phyloP scores from a whole-genome alignment of 2,329 filamentous ascomycete species.

The Xenosphaeropsis pyriputrescens region DNA sequence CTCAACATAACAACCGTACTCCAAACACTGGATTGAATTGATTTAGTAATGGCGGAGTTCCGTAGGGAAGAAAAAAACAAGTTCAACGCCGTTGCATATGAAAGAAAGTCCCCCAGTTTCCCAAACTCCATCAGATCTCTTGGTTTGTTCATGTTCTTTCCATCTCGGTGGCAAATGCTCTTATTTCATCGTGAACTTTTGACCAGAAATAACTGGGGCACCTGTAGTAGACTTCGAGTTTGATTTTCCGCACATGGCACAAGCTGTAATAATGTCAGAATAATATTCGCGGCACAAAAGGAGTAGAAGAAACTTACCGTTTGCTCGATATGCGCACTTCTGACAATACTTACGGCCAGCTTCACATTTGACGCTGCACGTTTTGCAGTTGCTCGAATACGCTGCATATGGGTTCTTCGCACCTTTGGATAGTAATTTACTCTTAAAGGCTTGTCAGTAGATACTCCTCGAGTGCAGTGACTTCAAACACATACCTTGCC shows the following conservation, averaged over 20 bases:
- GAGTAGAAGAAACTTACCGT: slow-evolving; percentile 27
- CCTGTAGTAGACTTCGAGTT: slow-evolving; percentile 32
- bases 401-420: slow-evolving; percentile 53
- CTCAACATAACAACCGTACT: too few species aligned
- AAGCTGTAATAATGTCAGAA: slow-evolving; percentile 26
- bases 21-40: too few species aligned
- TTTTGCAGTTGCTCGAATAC: slow-evolving; percentile 44
- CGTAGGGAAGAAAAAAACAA: too few species aligned
- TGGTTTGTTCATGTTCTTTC: too few species aligned
- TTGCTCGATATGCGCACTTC: slow-evolving; percentile 45
- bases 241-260: slow-evolving; percentile 48
- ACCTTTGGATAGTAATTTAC: slow-evolving; percentile 47
- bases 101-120: too few species aligned
- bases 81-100: too few species aligned
- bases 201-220: slow-evolving; percentile 39
- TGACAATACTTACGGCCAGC: slow-evolving; percentile 46
- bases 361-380: slow-evolving; percentile 49
- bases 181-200: slow-evolving; percentile 48
- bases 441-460: slow-evolving; percentile 22
- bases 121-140: too few species aligned
- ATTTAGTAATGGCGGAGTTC: too few species aligned
- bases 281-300: background rate
- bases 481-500: slow-evolving; percentile 31
- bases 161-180: too few species aligned
- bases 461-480: background rate